Conservation (phyloP, 2,329 filamentous ascomycete genomes). For the Aciculosporium take region DNA sequence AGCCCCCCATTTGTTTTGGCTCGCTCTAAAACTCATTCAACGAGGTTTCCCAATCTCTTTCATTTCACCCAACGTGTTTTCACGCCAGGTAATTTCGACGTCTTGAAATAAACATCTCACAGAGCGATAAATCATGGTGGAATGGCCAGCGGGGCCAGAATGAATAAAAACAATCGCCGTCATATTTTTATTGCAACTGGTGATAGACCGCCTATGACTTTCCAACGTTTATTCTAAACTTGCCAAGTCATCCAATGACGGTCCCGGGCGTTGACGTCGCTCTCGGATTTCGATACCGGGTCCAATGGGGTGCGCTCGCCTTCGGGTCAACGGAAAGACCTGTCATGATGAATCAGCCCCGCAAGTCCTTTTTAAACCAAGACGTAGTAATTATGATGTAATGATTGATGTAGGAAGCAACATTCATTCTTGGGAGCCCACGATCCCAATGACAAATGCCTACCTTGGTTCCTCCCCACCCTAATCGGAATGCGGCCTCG, state of each 20-base stretch:
- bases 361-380: background rate
- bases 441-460: background rate
- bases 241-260: slow-evolving; percentile 50
- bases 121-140: background rate
- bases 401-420: background rate
- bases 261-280: slow-evolving; percentile 41
- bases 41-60: too few species aligned
- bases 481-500: slow-evolving; percentile 81
- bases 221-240: slow-evolving; percentile 47
- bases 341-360: slow-evolving; percentile 15
- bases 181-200: background rate
- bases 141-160: background rate
- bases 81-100: too few species aligned
- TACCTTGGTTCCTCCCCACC: slow-evolving; percentile 91
- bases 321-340: slow-evolving; percentile 45
- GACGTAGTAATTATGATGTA: background rate
- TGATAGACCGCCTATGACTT: background rate
- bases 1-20: too few species aligned
- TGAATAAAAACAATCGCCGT: background rate
- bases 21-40: background rate
- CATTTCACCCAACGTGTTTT: too few species aligned
- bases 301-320: slow-evolving; percentile 53
- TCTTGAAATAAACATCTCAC: too few species aligned
- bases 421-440: background rate
- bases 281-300: slow-evolving; percentile 73